A percentile compares a stretch with the other conserved stretches of the same genome.
Conservation (phyloP, 2,329 filamentous ascomycete genomes). For the Cercospora zeina region DNA sequence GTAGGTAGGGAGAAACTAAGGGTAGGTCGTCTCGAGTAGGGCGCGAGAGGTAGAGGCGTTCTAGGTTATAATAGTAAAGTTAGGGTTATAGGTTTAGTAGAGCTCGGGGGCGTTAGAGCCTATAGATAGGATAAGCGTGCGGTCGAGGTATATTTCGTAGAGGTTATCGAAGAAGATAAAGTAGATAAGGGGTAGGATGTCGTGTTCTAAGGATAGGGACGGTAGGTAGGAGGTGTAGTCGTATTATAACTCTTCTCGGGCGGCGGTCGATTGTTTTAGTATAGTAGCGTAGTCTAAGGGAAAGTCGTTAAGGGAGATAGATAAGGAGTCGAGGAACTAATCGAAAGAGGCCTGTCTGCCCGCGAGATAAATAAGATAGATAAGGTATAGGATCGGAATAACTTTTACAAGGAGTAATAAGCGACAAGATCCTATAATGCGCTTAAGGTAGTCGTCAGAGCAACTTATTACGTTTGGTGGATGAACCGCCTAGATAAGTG, state of each 20-base stretch:
- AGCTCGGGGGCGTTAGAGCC: conserved; percentile 27
- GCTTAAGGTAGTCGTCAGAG: background rate
- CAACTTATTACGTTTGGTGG: too few species aligned
- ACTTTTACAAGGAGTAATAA: background rate
- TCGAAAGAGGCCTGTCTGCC: conserved; percentile 20
- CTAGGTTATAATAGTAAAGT: conserved; percentile 26
- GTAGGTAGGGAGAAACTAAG: conserved; percentile 56
- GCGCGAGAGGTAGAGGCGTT: conserved; percentile 21
- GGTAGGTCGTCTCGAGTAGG: conserved; percentile 26
- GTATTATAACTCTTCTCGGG: background rate
- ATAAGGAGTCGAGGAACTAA: conserved; percentile 16
- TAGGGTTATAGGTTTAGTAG: conserved; percentile 24
- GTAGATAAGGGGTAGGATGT: conserved; percentile 28
- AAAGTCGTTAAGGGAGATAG: conserved; percentile 25
- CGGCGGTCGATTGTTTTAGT: background rate
- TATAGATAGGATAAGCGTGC: conserved; percentile 19
- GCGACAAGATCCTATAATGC: conserved; percentile 2
- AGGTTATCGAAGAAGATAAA: conserved; percentile 33
- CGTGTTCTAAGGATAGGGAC: background rate
- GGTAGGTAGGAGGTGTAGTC: conserved; percentile 13
- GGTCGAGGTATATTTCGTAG: conserved; percentile 22
- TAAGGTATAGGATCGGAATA: background rate
- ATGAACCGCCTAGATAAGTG: too few species aligned
- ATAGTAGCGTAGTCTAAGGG: conserved; percentile 17
- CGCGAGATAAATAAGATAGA: conserved; percentile 7